Percentiles rank a stretch among this genome's conserved stretches.
Evolutionary conservation across 148 eudicot genomes (phyloP).

Genomic region (Silene latifolia): DNA sequence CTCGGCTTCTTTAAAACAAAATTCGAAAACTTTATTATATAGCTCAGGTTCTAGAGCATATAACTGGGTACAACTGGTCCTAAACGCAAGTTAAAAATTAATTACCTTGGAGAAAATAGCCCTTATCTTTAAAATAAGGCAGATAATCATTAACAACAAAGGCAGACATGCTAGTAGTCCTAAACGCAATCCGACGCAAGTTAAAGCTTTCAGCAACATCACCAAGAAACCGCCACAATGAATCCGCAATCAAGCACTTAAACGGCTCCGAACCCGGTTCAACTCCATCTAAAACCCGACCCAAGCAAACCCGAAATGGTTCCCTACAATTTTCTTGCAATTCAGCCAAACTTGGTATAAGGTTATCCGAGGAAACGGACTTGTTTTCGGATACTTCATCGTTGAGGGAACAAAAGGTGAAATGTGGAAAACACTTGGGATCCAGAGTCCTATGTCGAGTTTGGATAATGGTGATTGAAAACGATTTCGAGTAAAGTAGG

Average conservation of each 20-base stretch:
- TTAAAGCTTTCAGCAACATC: constrained; percentile 42
- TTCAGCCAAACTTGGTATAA: not conserved
- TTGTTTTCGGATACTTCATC: not conserved
- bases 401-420: constrained; percentile 32
- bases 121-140: constrained; percentile 35
- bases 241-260: constrained; percentile 55
- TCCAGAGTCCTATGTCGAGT: constrained; percentile 40
- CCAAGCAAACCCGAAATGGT: not conserved
- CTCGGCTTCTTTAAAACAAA: too few species aligned
- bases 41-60: too few species aligned
- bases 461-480: constrained; percentile 48
- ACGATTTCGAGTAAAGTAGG: constrained; percentile 44
- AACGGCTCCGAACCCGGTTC: constrained; percentile 16
- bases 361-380: not conserved
- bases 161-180: constrained; percentile 37
- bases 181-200: constrained; percentile 52
- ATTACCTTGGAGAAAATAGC: constrained; percentile 23
- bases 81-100: too few species aligned
- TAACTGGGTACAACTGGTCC: too few species aligned
- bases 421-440: constrained; percentile 38
- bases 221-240: constrained; percentile 36
- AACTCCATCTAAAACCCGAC: not conserved
- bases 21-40: too few species aligned
- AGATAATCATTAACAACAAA: constrained; percentile 35
- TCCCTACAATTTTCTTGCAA: not conserved